Evolutionary conservation across 768 basidiomycete genomes (phyloP).

Genomic region (Termitomyces sp.): DNA sequence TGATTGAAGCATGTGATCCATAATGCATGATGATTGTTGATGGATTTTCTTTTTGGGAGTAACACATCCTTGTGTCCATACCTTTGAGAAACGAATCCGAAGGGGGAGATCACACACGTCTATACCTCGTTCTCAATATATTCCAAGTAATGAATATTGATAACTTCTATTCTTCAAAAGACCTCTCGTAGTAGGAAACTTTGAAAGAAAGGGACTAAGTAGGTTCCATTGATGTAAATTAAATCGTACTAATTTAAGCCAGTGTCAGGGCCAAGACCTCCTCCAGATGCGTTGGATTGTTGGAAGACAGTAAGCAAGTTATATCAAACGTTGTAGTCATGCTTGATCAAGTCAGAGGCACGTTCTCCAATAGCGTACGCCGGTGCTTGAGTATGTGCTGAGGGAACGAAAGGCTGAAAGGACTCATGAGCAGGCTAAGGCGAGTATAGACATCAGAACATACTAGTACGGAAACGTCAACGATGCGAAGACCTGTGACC

Average conservation of each 20-base stretch:
- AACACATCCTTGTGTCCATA: neutral
- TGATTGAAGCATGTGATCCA: neutral
- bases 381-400: slow-evolving; percentile 12
- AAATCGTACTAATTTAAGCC: neutral
- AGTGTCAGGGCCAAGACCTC: neutral
- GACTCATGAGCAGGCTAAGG: neutral
- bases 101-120: neutral
- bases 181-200: neutral
- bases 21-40: neutral
- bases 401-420: slow-evolving; percentile 12
- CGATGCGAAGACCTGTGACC: slow-evolving; percentile 24
- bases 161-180: no score
- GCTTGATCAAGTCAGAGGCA: slow-evolving; percentile 12
- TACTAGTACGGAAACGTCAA: slow-evolving; percentile 31
- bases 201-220: neutral
- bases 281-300: neutral
- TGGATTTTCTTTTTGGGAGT: neutral
- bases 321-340: neutral
- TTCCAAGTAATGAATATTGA: neutral
- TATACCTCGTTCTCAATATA: neutral
- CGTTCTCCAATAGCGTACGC: slow-evolving; percentile 14
- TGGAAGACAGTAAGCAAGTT: neutral
- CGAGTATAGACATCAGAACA: neutral
- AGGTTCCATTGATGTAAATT: neutral
- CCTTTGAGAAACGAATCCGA: neutral